These are phyloP conservation scores for Samsoniella hepiali DNA, from an alignment of 2,329 filamentous ascomycete genomes.

Conservation along the genomic window DNA sequence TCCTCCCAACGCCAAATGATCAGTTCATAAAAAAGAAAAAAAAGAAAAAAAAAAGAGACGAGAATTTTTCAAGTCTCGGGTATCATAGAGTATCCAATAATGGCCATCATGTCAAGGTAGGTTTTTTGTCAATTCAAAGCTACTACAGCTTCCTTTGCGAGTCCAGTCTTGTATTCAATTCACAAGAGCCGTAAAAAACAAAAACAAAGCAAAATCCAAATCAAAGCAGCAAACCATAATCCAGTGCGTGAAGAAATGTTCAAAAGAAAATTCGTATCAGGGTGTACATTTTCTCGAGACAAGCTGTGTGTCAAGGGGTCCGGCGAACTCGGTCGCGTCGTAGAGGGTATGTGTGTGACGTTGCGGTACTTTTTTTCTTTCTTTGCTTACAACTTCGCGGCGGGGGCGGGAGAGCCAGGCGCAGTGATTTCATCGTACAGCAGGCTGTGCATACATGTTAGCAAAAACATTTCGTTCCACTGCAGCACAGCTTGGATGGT, in stretches of 20 bases:
- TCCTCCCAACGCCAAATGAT: neutral
- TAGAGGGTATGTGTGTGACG: neutral
- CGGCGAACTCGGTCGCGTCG: neutral
- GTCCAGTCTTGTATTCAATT: conserved; percentile 7
- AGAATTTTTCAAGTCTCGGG: conserved; percentile 10
- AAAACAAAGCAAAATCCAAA: neutral
- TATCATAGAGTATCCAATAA: conserved; percentile 16
- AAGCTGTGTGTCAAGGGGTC: neutral
- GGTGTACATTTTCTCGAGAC: conserved; percentile 7
- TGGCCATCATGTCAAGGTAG: conserved; percentile 18
- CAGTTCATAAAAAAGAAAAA: neutral
- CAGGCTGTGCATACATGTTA: conserved; percentile 49
- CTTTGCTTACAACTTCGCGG: conserved; percentile 59
- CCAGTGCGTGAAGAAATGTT: neutral
- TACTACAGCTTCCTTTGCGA: conserved; percentile 15
- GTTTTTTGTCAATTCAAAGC: conserved; percentile 19
- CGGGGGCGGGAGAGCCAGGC: conserved; percentile 57
- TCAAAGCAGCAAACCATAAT: conserved; percentile 1
- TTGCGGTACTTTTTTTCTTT: conserved; percentile 2
- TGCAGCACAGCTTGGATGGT: neutral
- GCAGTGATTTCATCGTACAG: conserved; percentile 86
- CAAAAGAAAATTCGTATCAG: conserved; percentile 3
- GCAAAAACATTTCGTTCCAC: conserved; percentile 1
- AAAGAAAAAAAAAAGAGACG: neutral
- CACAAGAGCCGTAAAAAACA: conserved; percentile 2